A percentile compares a stretch with the other conserved stretches of the same genome.
These are phyloP conservation scores for Zymoseptoria crescenta DNA, from an alignment of 2,329 filamentous ascomycete species.

Conservation along the genomic window DNA sequence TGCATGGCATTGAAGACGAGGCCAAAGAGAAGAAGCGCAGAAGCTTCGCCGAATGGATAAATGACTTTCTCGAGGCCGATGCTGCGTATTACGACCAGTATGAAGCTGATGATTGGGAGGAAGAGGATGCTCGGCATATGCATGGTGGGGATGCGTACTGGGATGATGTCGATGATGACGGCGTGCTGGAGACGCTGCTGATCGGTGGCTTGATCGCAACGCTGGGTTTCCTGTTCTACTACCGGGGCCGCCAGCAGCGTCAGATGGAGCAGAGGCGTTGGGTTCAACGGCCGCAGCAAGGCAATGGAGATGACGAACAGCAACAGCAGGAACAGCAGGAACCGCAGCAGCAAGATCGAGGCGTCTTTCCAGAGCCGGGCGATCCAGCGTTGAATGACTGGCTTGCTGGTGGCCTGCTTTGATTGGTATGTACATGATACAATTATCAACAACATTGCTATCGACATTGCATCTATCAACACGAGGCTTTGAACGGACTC, in stretches of 20 bases:
- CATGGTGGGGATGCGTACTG: conserved; percentile 44
- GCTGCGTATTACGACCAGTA: conserved; percentile 32
- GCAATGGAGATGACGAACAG: conserved; percentile 16
- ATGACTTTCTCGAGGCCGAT: conserved; percentile 65
- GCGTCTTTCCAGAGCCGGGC: conserved; percentile 57
- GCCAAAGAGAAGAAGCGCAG: conserved; percentile 27
- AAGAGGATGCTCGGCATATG: conserved; percentile 31
- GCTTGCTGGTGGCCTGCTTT: conserved; percentile 49
- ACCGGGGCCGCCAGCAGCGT: conserved; percentile 60
- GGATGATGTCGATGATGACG: conserved; percentile 59
- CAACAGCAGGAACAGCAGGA: conserved; percentile 33
- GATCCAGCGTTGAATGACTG: conserved; percentile 63
- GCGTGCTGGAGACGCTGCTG: conserved; percentile 73
- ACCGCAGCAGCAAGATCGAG: conserved; percentile 40
- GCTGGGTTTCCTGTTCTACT: conserved; percentile 72
- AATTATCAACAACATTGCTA: not conserved
- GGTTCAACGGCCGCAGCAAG: conserved; percentile 19
- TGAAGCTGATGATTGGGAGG: conserved; percentile 41
- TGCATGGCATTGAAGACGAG: conserved; percentile 89
- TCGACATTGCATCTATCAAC: not conserved
- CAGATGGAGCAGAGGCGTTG: conserved; percentile 36
- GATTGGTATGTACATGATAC: not conserved
- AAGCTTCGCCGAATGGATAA: conserved; percentile 70
- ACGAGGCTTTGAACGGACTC: not conserved
- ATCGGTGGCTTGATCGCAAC: conserved; percentile 71